Evolutionary conservation across 495 filamentous ascomycete genomes (phyloP), one percentile per base, ranked within the genome.

Genomic region (Sordaria brevicollis): DNA sequence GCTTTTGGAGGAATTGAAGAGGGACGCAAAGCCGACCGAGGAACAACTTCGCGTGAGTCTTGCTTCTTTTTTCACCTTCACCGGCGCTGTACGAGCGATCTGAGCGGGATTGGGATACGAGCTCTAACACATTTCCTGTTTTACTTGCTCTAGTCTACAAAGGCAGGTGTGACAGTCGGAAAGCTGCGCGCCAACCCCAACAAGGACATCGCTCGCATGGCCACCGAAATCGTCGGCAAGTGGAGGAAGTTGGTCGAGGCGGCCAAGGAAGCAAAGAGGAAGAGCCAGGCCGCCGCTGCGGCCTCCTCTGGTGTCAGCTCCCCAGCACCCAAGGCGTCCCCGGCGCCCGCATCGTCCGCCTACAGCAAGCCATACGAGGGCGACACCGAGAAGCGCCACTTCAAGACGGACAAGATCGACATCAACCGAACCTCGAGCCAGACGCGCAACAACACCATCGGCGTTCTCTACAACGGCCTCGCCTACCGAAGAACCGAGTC

Each of bases 401-500:
- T 89, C 85, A 91, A 90, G 76, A 84, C 86, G 25, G 95, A 99
- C 78, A 88, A 88, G 29, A 89, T 97, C 43, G 87, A 93, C 69
- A 84, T 83, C 74, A 79, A 83, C 25, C 86, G 89, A 43, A 97
- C 93, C 0, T 86, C 85, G n/a, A 89, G 90, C 75, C 74, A 84
- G 38, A 83, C 85, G 66, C 88, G 95, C 39, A 89, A 99, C 80
- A 90, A 87, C 74, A 93, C 91, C 78, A 88, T 94, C 69, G 92
- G 91, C n/a, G 85, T 98, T 29, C 86, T 98, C 74, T 99, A 99
- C 83, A 92, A 98, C 75, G 91, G 89, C 15, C 83, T 93, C 36
- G 87, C 87, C 17, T 85, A 82, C 75, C 88, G 87, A 70, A 85
- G 85, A 6, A 84, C 84, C 67, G 89, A 82, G 69, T 80, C 85